These are phyloP conservation scores for Pythium folliculosum DNA, from an alignment of 352 stramenopile genomes.

Conservation along the genomic window DNA sequence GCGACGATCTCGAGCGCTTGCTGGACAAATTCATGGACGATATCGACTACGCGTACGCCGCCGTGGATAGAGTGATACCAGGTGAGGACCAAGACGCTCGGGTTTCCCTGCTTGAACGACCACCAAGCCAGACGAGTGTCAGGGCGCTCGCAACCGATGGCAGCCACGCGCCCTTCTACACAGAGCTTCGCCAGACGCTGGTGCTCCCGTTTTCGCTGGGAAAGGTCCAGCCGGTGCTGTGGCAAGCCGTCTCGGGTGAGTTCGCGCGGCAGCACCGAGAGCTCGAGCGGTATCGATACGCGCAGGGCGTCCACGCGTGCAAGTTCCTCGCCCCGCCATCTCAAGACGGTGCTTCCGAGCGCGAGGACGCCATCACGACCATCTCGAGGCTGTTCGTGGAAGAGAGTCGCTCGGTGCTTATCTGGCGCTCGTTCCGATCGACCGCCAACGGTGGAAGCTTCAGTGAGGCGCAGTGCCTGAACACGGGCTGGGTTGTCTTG, in stretches of 20 bases:
- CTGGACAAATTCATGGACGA: not conserved
- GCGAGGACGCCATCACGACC: not conserved
- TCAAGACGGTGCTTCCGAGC: not conserved
- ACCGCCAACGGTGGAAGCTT: not conserved
- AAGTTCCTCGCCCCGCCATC: not conserved
- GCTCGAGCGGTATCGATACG: not conserved
- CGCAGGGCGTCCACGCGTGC: not conserved
- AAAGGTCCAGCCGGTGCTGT: not conserved
- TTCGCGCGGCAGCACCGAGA: not conserved
- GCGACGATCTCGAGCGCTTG: not conserved
- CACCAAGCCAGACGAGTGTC: not conserved
- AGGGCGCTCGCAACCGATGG: not conserved
- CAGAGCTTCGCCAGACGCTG: not conserved
- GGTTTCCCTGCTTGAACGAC: not conserved
- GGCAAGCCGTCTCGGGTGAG: not conserved
- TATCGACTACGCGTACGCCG: not conserved
- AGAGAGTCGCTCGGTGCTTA: not conserved
- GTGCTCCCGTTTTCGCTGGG: not conserved
- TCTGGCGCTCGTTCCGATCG: not conserved
- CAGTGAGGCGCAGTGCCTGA: not conserved
- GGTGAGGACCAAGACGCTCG: not conserved
- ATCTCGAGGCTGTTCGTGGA: not conserved
- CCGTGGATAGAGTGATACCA: not conserved
- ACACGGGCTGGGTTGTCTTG: not conserved
- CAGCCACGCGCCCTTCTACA: not conserved